Evolutionary conservation across 768 basidiomycete species (phyloP).

Genomic region (Aureoboletus auriporus): DNA sequence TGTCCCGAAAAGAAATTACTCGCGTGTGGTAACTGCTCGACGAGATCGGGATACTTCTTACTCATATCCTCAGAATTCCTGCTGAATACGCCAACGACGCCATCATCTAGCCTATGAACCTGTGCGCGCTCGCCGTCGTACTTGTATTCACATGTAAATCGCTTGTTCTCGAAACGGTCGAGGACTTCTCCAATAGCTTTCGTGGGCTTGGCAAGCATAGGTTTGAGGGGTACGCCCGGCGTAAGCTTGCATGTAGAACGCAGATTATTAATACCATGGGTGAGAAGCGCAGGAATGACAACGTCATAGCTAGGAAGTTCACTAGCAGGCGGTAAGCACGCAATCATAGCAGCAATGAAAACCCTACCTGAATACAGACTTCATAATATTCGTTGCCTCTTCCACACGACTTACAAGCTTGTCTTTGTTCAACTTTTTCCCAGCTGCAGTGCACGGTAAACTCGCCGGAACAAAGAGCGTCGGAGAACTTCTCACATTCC

Average conservation of each 20-base stretch:
- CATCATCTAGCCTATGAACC: slow-evolving; percentile 82
- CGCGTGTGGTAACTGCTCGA: slow-evolving; percentile 87
- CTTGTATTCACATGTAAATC: slow-evolving; percentile 98
- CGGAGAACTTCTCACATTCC: slow-evolving; percentile 35
- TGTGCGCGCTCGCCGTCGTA: slow-evolving; percentile 99
- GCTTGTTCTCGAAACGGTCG: slow-evolving; percentile 92
- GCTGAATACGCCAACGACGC: slow-evolving; percentile 87
- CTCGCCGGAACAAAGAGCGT: not conserved
- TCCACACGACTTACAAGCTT: slow-evolving; percentile 70
- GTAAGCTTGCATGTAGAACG: slow-evolving; percentile 81
- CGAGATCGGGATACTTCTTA: slow-evolving; percentile 98
- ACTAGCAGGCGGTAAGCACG: slow-evolving; percentile 38
- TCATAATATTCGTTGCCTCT: slow-evolving; percentile 72
- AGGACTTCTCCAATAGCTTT: slow-evolving; percentile 98
- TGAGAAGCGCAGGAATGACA: slow-evolving; percentile 86
- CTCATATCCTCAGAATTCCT: slow-evolving; percentile 99
- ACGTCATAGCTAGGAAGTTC: slow-evolving; percentile 91
- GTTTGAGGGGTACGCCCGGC: slow-evolving; percentile 94
- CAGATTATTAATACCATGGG: slow-evolving; percentile 68
- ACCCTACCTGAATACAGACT: slow-evolving; percentile 86
- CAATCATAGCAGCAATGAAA: not conserved
- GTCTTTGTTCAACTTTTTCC: slow-evolving; percentile 73
- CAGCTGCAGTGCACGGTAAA: slow-evolving; percentile 38
- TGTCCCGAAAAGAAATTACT: slow-evolving; percentile 9
- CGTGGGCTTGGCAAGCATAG: slow-evolving; percentile 98